These are phyloP conservation scores for Pseudonitzschia delicatissima DNA, from an alignment of 108 stramenopile genomes.

Conservation along the genomic window DNA sequence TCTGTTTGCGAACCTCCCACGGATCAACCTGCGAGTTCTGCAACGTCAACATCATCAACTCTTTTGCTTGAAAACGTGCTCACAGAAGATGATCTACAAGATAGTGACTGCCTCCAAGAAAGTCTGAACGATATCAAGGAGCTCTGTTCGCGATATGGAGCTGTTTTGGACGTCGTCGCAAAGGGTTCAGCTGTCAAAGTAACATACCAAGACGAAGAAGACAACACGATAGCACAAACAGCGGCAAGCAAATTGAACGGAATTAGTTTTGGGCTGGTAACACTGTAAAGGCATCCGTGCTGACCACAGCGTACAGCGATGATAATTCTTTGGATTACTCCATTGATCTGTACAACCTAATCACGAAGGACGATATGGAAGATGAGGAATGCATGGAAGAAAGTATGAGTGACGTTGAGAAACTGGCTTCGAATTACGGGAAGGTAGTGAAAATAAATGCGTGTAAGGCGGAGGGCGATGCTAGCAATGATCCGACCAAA, in stretches of 20 bases:
- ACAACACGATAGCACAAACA: constrained; percentile 19
- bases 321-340: background rate
- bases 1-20: background rate
- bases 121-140: constrained; percentile 62
- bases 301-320: background rate
- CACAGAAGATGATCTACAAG: constrained; percentile 78
- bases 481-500: too few species aligned
- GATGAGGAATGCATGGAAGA: constrained; percentile 79
- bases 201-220: constrained; percentile 15
- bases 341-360: constrained; percentile 53
- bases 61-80: constrained; percentile 60
- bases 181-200: constrained; percentile 21
- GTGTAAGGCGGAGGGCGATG: constrained; percentile 34
- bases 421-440: constrained; percentile 46
- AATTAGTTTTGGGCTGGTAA: constrained; percentile 49
- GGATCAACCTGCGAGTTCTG: background rate
- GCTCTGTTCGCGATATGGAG: constrained; percentile 35
- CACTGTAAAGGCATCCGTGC: constrained; percentile 22
- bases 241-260: constrained; percentile 51
- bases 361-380: constrained; percentile 68
- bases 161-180: constrained; percentile 12
- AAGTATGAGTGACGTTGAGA: constrained; percentile 55
- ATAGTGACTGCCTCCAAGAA: constrained; percentile 73
- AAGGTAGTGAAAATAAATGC: constrained; percentile 48
- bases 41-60: background rate